Conservation (phyloP, 2,329 filamentous ascomycete genomes). For the Nemania sp. region DNA sequence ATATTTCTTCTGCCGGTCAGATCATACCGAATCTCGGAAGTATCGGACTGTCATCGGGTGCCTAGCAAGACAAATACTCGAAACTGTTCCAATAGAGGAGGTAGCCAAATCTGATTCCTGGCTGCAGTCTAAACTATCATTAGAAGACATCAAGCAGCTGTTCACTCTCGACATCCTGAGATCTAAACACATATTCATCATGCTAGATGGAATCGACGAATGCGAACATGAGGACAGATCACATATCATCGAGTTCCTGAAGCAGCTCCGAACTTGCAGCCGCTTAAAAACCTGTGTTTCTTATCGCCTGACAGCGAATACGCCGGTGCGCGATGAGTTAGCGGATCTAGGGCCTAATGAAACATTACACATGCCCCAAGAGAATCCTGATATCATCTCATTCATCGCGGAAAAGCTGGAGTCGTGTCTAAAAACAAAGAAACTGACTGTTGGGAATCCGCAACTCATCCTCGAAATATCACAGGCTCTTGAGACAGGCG, state of each 20-base stretch:
- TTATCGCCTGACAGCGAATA: constrained; percentile 18
- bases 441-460: constrained; percentile 27
- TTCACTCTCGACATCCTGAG: background rate
- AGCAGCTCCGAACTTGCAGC: constrained; percentile 7
- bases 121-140: background rate
- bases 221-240: constrained; percentile 2
- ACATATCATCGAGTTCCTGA: constrained; percentile 13
- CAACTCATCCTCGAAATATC: constrained; percentile 27
- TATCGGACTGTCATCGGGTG: constrained; percentile 30
- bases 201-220: constrained; percentile 32
- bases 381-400: constrained; percentile 26
- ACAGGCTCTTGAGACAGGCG: constrained; percentile 42
- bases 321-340: constrained; percentile 6
- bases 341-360: background rate
- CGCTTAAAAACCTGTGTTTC: constrained; percentile 27
- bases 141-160: constrained; percentile 1
- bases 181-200: constrained; percentile 12
- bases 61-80: constrained; percentile 32
- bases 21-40: constrained; percentile 21
- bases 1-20: constrained; percentile 53
- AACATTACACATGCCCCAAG: constrained; percentile 21
- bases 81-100: constrained; percentile 2
- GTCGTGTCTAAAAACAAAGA: constrained; percentile 15
- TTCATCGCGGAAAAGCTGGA: constrained; percentile 30
- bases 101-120: background rate